Evolutionary conservation across 2,329 filamentous ascomycete species (phyloP), one percentile per base, ranked within the genome.

Genomic region (Penicillium hesseltinei): DNA sequence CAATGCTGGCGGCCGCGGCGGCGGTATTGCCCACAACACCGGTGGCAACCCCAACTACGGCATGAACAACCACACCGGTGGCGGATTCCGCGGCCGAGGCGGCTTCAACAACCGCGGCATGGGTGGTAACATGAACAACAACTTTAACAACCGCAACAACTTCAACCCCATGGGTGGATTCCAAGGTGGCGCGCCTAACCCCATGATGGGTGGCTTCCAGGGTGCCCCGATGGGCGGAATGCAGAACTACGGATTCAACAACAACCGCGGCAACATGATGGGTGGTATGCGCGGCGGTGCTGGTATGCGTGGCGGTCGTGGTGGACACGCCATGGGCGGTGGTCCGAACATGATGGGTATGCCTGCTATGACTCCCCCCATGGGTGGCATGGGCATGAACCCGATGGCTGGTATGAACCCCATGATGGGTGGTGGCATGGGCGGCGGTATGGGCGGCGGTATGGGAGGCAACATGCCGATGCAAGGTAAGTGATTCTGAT

Each of bases 321-420:
- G 81, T 75, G 82, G 77, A 42, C 79, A 78, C 47, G 2, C 33
- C 33, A 85, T 88, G 83, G 82, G 80, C 19, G 81, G 80, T 27
- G 49, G 6, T 21, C 39, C 39, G 8, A 50, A 73, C 75, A 81
- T 80, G 75, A 81, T 81, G 76, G 73, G 70, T 35, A 82, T 84
- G 79, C 78, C 75, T 42, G 76, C 72, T 33, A 81, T 84, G 80
- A 76, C 76, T 54, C 77, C 75, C 51, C 39, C 50, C 5, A 52
- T 52, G 50, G 40, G 29, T 36, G 39, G 39, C 21, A 52, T 52
- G 50, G 79, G 77, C 42, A 84, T 84, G 78, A 81, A 79, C 27
- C 72, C 72, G 23, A 83, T 82, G 80, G 75, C 76, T 23, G 79
- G 78, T 35, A 87, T 86, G 84, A 83, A 81, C 64, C 82, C 84